Conservation (phyloP, 345 rosid species). For the Eutrema yunnanense region DNA sequence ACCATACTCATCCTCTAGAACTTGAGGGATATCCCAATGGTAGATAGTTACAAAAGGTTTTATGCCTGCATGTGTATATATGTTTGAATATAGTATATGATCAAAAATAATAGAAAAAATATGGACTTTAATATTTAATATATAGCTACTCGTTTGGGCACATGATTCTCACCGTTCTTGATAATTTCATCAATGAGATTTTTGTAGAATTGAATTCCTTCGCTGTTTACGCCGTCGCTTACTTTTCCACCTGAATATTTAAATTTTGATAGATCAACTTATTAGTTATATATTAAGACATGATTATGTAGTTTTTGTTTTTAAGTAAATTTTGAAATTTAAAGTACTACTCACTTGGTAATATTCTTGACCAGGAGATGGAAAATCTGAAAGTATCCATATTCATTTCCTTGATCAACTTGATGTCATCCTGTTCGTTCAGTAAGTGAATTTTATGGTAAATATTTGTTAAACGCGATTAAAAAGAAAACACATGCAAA, state of each 20-base stretch:
- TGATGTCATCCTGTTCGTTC: constrained; percentile 35
- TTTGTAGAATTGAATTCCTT: constrained; percentile 41
- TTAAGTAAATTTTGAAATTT: not conserved
- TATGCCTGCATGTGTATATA: constrained; percentile 19
- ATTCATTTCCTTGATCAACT: constrained; percentile 30
- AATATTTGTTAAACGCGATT: not conserved
- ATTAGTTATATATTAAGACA: not conserved
- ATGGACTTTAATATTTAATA: not conserved
- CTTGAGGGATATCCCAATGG: constrained; percentile 49
- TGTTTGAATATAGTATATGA: not conserved
- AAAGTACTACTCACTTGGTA: constrained; percentile 29
- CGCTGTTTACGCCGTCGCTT: constrained; percentile 32
- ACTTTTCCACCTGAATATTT: constrained; percentile 31
- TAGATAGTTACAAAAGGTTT: constrained; percentile 38
- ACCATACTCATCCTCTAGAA: constrained; percentile 37
- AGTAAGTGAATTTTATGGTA: not conserved
- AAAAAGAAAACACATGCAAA: no score
- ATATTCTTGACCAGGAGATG: constrained; percentile 38
- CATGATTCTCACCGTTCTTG: constrained; percentile 22
- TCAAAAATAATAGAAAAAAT: no score
- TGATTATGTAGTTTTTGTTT: not conserved
- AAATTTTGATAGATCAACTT: not conserved
- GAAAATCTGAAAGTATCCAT: constrained; percentile 39
- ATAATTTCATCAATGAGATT: constrained; percentile 39
- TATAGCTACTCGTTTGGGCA: not conserved